Evolutionary conservation across 73 alveolate genomes (phyloP).

Genomic region (Tetrahymena thermophila): DNA sequence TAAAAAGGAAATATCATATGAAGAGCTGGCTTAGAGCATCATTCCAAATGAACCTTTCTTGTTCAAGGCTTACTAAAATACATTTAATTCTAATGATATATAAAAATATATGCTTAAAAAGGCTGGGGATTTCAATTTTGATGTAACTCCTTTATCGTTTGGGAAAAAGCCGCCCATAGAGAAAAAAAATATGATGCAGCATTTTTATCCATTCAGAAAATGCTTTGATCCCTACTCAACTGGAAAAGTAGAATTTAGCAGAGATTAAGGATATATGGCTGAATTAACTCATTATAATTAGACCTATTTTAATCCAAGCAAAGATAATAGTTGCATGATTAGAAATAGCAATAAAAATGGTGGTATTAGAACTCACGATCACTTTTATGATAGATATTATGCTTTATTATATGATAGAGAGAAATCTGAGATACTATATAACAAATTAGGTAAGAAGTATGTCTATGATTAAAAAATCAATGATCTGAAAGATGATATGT

Average conservation of each 20-base stretch:
- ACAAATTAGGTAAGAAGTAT: not conserved
- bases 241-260: not conserved
- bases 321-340: not conserved
- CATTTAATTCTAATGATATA: not conserved
- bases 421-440: not conserved
- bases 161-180: not conserved
- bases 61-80: not conserved
- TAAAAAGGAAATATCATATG: not conserved
- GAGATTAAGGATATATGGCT: not conserved
- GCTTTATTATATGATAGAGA: not conserved
- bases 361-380: not conserved
- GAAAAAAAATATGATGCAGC: not conserved
- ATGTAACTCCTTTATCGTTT: not conserved
- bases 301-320: not conserved
- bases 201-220: not conserved
- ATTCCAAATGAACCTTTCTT: not conserved
- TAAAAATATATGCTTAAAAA: not conserved
- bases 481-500: not conserved
- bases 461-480: not conserved
- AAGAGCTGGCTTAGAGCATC: not conserved
- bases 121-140: not conserved
- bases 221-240: not conserved
- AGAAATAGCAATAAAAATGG: not conserved
- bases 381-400: not conserved
- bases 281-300: not conserved